Conservation (phyloP, 352 stramenopile genomes). For the Phytophthora lateralis region DNA sequence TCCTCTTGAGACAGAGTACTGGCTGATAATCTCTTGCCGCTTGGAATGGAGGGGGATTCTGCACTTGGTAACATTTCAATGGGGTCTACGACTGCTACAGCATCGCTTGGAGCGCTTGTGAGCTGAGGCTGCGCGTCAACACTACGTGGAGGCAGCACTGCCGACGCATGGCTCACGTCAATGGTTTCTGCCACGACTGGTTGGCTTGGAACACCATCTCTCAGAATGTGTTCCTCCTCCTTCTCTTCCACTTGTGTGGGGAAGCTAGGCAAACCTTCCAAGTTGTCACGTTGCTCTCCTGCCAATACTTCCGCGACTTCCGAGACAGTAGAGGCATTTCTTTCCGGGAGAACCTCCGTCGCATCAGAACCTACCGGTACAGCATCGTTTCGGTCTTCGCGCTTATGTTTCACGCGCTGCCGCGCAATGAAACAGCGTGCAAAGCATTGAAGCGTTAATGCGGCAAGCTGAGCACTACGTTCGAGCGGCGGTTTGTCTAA, state of each 20-base stretch:
- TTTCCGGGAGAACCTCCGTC: background rate
- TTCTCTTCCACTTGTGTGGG: background rate
- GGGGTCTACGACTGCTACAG: background rate
- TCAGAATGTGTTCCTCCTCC: background rate
- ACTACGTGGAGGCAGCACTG: background rate
- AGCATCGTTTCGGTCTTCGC: slow-evolving; percentile 12
- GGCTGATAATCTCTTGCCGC: background rate
- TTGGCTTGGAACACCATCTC: background rate
- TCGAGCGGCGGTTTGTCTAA: background rate
- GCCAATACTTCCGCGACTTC: background rate
- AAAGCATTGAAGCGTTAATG: slow-evolving; percentile 45
- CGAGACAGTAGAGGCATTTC: background rate
- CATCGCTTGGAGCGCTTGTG: background rate
- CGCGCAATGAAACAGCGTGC: slow-evolving; percentile 43
- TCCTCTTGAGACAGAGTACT: slow-evolving; percentile 5
- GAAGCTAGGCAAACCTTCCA: background rate
- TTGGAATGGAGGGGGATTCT: background rate
- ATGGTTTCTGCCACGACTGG: background rate
- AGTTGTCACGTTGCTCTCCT: background rate
- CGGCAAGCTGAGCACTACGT: slow-evolving; percentile 25
- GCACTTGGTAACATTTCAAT: background rate
- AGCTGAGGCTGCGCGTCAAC: slow-evolving; percentile 2
- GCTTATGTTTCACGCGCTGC: slow-evolving; percentile 32
- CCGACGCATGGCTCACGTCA: background rate
- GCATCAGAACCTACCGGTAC: background rate